These are phyloP conservation scores for Zizania latifolia DNA, from an alignment of 176 grass and related monocot genomes.

Conservation along the genomic window DNA sequence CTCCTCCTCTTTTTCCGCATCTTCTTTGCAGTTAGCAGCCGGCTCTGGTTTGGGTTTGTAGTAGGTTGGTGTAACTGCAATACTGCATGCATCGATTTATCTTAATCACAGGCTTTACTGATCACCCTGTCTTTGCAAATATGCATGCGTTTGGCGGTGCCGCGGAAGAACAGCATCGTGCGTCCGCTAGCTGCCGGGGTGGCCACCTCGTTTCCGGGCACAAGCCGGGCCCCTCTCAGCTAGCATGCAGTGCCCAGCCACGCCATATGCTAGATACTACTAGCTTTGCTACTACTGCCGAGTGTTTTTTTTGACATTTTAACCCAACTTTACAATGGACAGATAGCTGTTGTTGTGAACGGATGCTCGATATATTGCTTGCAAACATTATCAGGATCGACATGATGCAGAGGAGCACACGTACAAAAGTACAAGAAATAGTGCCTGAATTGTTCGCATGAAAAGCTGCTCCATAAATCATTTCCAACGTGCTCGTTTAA, in stretches of 20 bases:
- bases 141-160: not conserved
- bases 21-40: not conserved
- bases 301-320: too few species aligned
- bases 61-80: not conserved
- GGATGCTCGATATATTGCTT: too few species aligned
- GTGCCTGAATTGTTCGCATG: not conserved
- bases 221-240: too few species aligned
- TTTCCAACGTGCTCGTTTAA: not conserved
- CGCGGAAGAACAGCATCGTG: not conserved
- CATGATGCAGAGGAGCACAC: not conserved
- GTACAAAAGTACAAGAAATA: not conserved
- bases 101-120: not conserved
- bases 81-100: not conserved
- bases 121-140: too few species aligned
- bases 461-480: not conserved
- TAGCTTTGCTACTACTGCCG: too few species aligned
- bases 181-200: conserved; percentile 29
- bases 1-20: not conserved
- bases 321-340: too few species aligned
- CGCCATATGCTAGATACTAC: too few species aligned
- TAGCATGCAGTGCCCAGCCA: too few species aligned
- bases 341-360: too few species aligned
- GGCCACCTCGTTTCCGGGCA: too few species aligned
- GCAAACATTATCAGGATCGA: not conserved
- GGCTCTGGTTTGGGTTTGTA: not conserved